Evolutionary conservation across 2,329 filamentous ascomycete genomes (phyloP), one percentile per base, ranked within the genome.

Genomic region (Rhytidhysteron rufulum): DNA sequence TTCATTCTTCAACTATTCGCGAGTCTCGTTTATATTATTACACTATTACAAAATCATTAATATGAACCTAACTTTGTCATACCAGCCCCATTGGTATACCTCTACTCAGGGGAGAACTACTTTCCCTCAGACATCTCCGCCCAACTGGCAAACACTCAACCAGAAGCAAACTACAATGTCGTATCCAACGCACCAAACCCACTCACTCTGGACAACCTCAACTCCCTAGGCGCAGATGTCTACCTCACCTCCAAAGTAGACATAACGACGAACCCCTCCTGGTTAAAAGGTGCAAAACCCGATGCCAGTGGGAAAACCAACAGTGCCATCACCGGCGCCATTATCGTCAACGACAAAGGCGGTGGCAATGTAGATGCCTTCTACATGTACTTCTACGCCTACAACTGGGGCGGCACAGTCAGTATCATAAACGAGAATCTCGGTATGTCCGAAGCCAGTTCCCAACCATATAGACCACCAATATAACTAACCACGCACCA

Each of bases 321-420:
- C 1, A 65, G 69, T 27, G 75, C 74, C 3, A 68, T 70, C 3
- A 72, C 72, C 4, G 70, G 70, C 27, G 69, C 70, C 0, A 71
- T 85, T 22, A 74, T 86, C 16, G 70, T 81, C 4, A 75, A 73
- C 40, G 71, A 82, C 48, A 78, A 80, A 43, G 75, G 72, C 0
- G 63, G 71, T 37, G 67, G 68, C 18, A 67, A 65, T 4, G 61
- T 81, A 2, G 78, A 83, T 62, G 79, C 72, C 0, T 83, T 81
- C 52, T 83, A 81, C 60, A 78, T 82, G 56, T 82, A 80, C 52
- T 82, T 81, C 50, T 79, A 78, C 51, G 71, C 76, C 17, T 78
- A 72, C 57, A 76, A 79, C 47, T 71, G 71, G 49, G 78, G 77
- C 13, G 75, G 77, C 21, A 67, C 60, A 2, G 71, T 78, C 1